These are phyloP conservation scores for Penicillium expansum DNA, from an alignment of 2,329 filamentous ascomycete species.

Conservation along the genomic window DNA sequence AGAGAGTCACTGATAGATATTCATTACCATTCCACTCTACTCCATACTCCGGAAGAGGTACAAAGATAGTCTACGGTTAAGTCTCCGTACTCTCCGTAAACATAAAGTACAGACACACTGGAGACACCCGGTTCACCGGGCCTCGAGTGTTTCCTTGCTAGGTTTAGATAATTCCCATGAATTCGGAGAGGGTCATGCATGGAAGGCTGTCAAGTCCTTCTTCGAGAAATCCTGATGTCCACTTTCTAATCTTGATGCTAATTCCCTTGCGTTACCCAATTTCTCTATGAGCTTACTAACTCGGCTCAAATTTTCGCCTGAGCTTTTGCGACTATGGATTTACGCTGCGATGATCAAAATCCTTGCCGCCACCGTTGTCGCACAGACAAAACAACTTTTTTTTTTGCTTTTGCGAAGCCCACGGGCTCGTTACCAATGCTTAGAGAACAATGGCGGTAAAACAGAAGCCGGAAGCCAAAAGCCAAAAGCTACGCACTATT, in stretches of 20 bases:
- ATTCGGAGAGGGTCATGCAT: conserved; percentile 20
- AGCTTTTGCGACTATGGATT: conserved; percentile 13
- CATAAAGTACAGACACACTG: not conserved
- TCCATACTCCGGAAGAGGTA: no score
- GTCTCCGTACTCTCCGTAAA: not conserved
- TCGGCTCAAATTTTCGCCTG: conserved; percentile 1
- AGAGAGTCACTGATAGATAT: conserved; percentile 8
- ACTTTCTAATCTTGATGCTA: conserved; percentile 4
- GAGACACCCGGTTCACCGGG: not conserved
- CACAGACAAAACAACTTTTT: conserved; percentile 24
- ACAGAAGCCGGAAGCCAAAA: not conserved
- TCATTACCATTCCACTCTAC: conserved; percentile 3
- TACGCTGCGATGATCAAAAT: not conserved
- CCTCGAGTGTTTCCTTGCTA: conserved; percentile 9
- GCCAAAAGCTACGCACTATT: not conserved
- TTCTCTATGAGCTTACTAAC: not conserved
- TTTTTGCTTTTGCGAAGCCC: conserved; percentile 3
- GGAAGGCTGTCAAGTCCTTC: conserved; percentile 26
- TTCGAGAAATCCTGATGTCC: conserved; percentile 18
- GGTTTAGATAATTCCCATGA: conserved; percentile 5
- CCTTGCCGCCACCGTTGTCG: conserved; percentile 27
- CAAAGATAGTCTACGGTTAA: not conserved
- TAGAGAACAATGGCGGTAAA: not conserved
- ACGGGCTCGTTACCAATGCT: conserved; percentile 9
- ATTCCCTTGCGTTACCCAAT: conserved; percentile 4